Evolutionary conservation across 2,329 filamentous ascomycete species (phyloP).

Genomic region (Acrocalymma vagum): DNA sequence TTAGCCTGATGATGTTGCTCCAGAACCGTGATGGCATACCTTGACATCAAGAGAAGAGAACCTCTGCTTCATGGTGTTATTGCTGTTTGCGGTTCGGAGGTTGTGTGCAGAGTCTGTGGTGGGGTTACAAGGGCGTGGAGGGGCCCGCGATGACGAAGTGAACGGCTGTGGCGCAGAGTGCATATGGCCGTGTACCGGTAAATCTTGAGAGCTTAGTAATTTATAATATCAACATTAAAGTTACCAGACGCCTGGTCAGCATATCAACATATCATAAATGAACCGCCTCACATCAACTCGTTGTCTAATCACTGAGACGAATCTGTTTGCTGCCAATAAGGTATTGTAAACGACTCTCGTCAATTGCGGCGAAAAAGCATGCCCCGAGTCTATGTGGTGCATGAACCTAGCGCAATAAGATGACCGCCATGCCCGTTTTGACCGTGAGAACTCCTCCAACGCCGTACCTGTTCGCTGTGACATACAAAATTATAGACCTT

Average conservation of each 20-base stretch:
- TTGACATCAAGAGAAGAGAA: slow-evolving; percentile 83
- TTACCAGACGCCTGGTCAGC: too few relatives aligned
- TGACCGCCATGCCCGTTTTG: slow-evolving; percentile 26
- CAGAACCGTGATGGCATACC: slow-evolving; percentile 55
- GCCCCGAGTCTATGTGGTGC: slow-evolving; percentile 19
- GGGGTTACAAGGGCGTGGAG: slow-evolving; percentile 35
- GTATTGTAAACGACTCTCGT: too few relatives aligned
- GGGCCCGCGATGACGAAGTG: slow-evolving; percentile 39
- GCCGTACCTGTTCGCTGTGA: slow-evolving; percentile 31
- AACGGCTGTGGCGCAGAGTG: slow-evolving; percentile 23
- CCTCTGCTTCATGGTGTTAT: slow-evolving; percentile 74
- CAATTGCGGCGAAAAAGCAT: slow-evolving; percentile 4
- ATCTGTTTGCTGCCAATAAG: too few relatives aligned
- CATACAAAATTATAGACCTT: slow-evolving; percentile 60
- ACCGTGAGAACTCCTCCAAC: slow-evolving; percentile 39
- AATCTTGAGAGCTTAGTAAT: slow-evolving; percentile 25
- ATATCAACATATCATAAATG: too few relatives aligned
- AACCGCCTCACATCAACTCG: too few relatives aligned
- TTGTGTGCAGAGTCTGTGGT: slow-evolving; percentile 38
- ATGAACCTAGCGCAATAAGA: slow-evolving; percentile 14
- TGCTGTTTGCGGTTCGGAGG: too few relatives aligned
- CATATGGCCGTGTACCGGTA: slow-evolving; percentile 29
- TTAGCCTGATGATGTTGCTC: too few relatives aligned
- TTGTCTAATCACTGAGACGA: too few relatives aligned
- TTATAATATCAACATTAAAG: neutral